Evolutionary conservation across 169 alveolate genomes (phyloP).

Genomic region (Eimeria sp.): DNA sequence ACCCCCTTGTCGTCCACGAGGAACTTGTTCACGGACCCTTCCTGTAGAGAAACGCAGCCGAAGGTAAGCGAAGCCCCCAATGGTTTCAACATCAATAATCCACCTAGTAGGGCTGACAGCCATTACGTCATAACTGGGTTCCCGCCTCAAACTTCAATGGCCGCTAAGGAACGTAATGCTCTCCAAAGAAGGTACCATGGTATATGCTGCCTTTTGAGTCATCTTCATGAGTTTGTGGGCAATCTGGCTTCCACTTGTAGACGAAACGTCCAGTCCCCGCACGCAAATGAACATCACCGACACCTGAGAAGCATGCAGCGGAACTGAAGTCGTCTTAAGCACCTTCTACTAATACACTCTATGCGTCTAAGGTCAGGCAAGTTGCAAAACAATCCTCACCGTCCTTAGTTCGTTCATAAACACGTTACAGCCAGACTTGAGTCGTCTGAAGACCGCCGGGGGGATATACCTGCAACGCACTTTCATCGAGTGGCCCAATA

Average conservation of each 20-base stretch:
- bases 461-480: constrained; percentile 85
- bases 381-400: constrained; percentile 17
- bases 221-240: constrained; percentile 89
- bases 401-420: constrained; percentile 87
- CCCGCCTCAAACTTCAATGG: neutral
- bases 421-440: constrained; percentile 86
- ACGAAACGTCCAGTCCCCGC: constrained; percentile 88
- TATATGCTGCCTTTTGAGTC: constrained; percentile 81
- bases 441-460: constrained; percentile 88
- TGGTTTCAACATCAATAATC: neutral
- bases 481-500: neutral
- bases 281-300: constrained; percentile 88
- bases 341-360: no score
- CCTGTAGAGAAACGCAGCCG: constrained; percentile 59
- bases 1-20: constrained; percentile 92
- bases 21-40: constrained; percentile 91
- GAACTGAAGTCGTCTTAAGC: neutral
- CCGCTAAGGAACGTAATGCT: neutral
- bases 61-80: neutral
- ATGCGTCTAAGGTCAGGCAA: neutral
- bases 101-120: neutral
- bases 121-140: neutral
- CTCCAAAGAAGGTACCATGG: no score
- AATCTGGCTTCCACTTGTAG: constrained; percentile 86
- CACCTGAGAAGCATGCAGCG: constrained; percentile 60